Conservation (phyloP, 495 filamentous ascomycete genomes). For the Penicillium salamii region DNA sequence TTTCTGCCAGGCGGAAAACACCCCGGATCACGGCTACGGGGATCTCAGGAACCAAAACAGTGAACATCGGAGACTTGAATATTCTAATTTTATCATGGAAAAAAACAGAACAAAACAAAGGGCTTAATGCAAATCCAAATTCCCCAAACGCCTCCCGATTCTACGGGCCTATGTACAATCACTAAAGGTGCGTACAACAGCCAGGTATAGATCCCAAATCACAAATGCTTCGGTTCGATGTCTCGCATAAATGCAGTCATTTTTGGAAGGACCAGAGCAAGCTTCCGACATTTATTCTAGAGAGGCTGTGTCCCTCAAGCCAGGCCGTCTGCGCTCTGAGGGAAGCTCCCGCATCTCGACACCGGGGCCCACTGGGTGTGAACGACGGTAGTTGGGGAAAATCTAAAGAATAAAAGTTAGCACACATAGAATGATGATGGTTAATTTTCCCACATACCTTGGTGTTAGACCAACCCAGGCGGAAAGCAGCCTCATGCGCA, state of each 20-base stretch:
- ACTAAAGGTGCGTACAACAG: conserved; percentile 16
- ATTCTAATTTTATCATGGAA: conserved; percentile 10
- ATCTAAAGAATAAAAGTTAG: conserved; percentile 43
- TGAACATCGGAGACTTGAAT: neutral
- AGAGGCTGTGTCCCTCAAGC: conserved; percentile 49
- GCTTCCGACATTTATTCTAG: conserved; percentile 20
- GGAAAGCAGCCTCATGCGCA: conserved; percentile 90
- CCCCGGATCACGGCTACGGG: conserved; percentile 5
- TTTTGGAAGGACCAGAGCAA: neutral
- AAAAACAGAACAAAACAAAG: too few relatives aligned
- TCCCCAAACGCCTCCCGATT: conserved; percentile 34
- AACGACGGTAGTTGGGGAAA: conserved; percentile 59
- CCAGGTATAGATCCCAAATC: conserved; percentile 19
- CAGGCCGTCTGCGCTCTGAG: conserved; percentile 42
- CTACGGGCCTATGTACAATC: conserved; percentile 36
- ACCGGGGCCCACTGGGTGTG: conserved; percentile 61
- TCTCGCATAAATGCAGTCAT: conserved; percentile 15
- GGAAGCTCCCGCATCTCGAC: conserved; percentile 59
- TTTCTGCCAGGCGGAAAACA: conserved; percentile 43
- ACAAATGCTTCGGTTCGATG: conserved; percentile 21
- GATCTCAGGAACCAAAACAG: too few relatives aligned
- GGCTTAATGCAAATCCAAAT: conserved; percentile 22
- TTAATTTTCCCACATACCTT: conserved; percentile 70
- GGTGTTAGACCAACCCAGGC: conserved; percentile 88
- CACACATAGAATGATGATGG: neutral